Percentiles rank a stretch among this genome's conserved stretches.
Evolutionary conservation across 2,329 filamentous ascomycete genomes (phyloP).

Genomic region (Xylaria sp.): DNA sequence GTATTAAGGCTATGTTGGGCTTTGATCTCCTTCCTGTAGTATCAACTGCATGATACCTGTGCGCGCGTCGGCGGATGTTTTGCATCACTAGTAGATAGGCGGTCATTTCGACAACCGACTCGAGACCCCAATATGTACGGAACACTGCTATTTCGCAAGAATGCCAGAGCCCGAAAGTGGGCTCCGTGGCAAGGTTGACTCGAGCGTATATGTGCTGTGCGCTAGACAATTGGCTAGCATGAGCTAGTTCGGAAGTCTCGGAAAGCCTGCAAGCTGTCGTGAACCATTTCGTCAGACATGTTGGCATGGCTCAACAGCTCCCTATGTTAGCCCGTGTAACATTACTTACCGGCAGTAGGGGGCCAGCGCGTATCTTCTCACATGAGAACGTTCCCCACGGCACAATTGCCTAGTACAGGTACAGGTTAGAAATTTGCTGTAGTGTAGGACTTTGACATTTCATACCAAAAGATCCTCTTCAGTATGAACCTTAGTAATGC

Average conservation of each 20-base stretch:
- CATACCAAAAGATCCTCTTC: background rate
- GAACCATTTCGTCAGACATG: background rate
- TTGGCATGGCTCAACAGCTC: constrained; percentile 18
- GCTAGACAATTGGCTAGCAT: background rate
- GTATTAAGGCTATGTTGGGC: background rate
- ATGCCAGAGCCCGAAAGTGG: background rate
- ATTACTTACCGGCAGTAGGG: background rate
- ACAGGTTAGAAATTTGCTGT: too few species aligned
- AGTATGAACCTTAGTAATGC: background rate
- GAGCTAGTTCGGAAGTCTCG: constrained; percentile 16
- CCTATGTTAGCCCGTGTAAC: background rate
- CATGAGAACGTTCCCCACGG: background rate
- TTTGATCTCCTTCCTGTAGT: background rate
- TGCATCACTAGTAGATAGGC: background rate
- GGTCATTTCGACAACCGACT: too few species aligned
- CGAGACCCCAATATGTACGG: too few species aligned
- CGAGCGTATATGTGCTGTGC: too few species aligned
- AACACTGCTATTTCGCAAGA: too few species aligned
- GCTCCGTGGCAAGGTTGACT: background rate
- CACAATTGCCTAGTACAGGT: background rate
- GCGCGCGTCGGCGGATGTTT: background rate
- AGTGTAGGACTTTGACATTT: background rate
- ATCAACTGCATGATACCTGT: background rate
- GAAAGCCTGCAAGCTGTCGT: background rate
- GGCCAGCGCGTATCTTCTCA: background rate